Evolutionary conservation across 1,139 yeast species (phyloP).

Genomic region (Sugiyamaella neomexicana): DNA sequence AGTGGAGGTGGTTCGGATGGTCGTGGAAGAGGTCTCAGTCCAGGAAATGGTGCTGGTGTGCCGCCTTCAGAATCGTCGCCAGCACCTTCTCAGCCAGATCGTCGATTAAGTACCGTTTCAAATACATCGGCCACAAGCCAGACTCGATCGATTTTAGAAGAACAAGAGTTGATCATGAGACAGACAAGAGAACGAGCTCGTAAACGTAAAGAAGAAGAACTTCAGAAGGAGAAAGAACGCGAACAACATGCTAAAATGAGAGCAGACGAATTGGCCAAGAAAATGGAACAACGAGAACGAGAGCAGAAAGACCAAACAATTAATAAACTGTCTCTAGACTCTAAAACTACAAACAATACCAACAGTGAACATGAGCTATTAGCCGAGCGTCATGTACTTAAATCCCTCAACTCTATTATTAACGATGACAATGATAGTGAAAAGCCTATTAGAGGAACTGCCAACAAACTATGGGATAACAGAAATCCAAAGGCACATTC

Average conservation of each 20-base stretch:
- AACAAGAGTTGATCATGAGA: constrained; percentile 41
- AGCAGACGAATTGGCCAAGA: constrained; percentile 37
- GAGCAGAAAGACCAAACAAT: constrained; percentile 12
- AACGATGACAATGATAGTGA: constrained; percentile 21
- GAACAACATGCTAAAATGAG: constrained; percentile 34
- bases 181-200: constrained; percentile 38
- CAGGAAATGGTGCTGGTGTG: constrained; percentile 1
- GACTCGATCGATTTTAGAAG: constrained; percentile 26
- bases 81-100: not conserved
- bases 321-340: not conserved
- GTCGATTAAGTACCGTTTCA: constrained; percentile 10
- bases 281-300: constrained; percentile 30
- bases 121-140: constrained; percentile 5
- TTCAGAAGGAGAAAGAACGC: constrained; percentile 34
- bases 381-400: constrained; percentile 23
- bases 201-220: constrained; percentile 41
- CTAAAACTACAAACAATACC: not conserved
- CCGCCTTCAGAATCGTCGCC: not conserved
- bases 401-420: constrained; percentile 23
- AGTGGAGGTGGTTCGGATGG: not conserved
- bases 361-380: constrained; percentile 4
- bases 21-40: constrained; percentile 7
- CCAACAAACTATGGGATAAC: constrained; percentile 8
- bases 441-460: not conserved
- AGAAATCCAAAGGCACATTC: not conserved